A percentile compares a stretch with the other conserved stretches of the same genome.
Conservation (phyloP, 1,284 basidiomycete genomes). For the Peniophora sp. region DNA sequence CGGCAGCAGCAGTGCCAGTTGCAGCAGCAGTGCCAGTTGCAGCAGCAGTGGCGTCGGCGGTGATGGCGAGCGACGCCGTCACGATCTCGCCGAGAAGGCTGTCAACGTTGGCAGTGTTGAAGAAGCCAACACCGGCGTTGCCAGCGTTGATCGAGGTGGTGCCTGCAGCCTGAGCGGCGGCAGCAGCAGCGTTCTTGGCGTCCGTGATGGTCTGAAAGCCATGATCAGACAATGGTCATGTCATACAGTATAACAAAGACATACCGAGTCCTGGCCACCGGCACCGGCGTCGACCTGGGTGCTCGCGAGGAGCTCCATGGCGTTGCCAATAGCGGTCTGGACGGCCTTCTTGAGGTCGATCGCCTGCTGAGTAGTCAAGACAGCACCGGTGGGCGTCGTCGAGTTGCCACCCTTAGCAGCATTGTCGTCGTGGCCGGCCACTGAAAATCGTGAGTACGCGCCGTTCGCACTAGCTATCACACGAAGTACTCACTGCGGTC, state of each 20-base stretch:
- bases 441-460: background rate
- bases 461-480: background rate
- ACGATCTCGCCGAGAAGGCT: conserved; percentile 1
- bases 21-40: background rate
- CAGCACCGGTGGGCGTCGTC: background rate
- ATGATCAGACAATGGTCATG: background rate
- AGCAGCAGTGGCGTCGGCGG: background rate
- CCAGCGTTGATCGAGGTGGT: conserved; percentile 3
- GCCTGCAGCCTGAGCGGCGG: background rate
- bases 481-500: background rate
- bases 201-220: background rate
- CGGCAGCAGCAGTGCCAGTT: background rate
- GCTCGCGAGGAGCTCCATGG: background rate
- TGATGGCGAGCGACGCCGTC: background rate
- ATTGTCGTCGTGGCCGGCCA: conserved; percentile 1
- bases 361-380: conserved; percentile 2
- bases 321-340: conserved; percentile 1
- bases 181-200: conserved; percentile 2
- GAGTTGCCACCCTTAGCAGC: conserved; percentile 2
- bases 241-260: background rate
- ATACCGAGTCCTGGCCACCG: background rate
- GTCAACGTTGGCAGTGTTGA: conserved; percentile 2
- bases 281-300: conserved; percentile 2
- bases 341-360: conserved; percentile 6
- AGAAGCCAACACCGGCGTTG: conserved; percentile 5